phyloP scores from a whole-genome alignment of 495 filamentous ascomycete species.

The Aspergillus ellipticus region DNA sequence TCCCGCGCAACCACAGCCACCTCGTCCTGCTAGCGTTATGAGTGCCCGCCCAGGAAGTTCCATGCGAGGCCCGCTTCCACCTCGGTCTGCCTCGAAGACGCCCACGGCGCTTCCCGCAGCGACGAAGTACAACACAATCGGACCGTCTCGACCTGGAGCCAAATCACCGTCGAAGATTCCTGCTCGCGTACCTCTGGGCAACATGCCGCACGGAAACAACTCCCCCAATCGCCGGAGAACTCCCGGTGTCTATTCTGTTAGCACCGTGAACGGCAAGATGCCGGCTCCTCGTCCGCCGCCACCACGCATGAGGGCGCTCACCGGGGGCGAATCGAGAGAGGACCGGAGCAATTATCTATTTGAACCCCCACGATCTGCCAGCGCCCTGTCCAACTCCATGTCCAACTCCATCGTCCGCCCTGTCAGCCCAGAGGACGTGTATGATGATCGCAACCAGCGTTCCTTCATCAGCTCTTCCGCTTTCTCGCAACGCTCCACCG shows the following conservation, averaged over 20 bases:
- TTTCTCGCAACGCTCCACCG: constrained; percentile 40
- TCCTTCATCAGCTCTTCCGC: constrained; percentile 48
- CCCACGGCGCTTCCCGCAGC: constrained; percentile 53
- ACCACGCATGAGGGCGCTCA: constrained; percentile 80
- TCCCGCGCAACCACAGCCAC: constrained; percentile 23
- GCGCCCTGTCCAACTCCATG: constrained; percentile 59
- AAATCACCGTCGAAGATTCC: constrained; percentile 79
- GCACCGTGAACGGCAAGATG: constrained; percentile 57
- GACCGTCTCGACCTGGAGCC: constrained; percentile 29
- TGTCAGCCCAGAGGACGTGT: constrained; percentile 79
- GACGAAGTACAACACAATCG: constrained; percentile 56
- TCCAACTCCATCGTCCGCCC: constrained; percentile 68
- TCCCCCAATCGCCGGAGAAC: constrained; percentile 68
- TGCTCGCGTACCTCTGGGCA: constrained; percentile 71
- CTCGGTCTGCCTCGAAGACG: constrained; percentile 63
- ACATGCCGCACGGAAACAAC: constrained; percentile 76
- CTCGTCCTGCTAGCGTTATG: constrained; percentile 35
- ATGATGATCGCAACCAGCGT: constrained; percentile 63
- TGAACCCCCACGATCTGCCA: constrained; percentile 61
- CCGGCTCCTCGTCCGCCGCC: constrained; percentile 66
- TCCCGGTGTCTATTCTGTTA: constrained; percentile 47
- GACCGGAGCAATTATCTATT: constrained; percentile 55
- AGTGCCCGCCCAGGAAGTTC: constrained; percentile 32
- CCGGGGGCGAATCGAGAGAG: constrained; percentile 66
- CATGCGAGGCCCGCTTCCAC: constrained; percentile 42